phyloP scores from a whole-genome alignment of 768 basidiomycete genomes.

The Lactarius hatsudake region DNA sequence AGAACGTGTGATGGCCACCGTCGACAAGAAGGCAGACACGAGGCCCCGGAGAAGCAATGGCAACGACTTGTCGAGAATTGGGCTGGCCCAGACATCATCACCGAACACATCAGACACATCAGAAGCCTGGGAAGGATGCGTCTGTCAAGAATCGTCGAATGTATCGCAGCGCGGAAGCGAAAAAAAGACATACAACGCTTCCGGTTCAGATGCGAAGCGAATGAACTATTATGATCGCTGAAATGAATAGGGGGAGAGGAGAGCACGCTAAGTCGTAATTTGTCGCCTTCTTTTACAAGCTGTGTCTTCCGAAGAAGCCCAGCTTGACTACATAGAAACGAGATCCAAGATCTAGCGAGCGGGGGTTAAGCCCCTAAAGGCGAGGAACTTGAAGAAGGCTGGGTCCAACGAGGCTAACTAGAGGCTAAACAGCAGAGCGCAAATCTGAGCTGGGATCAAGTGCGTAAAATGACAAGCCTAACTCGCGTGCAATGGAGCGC shows the following conservation, averaged over 20 bases:
- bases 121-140: not conserved
- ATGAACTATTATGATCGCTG: not conserved
- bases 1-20: constrained; percentile 18
- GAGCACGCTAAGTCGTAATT: not conserved
- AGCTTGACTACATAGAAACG: constrained; percentile 1
- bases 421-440: not conserved
- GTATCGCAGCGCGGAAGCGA: not conserved
- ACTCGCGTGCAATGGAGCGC: not conserved
- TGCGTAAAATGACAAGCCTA: not conserved
- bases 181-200: not conserved
- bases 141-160: not conserved
- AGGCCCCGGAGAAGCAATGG: constrained; percentile 2
- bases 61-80: not conserved
- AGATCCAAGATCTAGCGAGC: constrained; percentile 18
- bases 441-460: constrained; percentile 1
- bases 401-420: constrained; percentile 7
- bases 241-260: not conserved
- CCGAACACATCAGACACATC: constrained; percentile 9
- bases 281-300: constrained; percentile 1
- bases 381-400: constrained; percentile 1
- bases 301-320: constrained; percentile 6
- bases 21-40: constrained; percentile 8
- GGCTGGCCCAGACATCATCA: constrained; percentile 10
- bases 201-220: constrained; percentile 5
- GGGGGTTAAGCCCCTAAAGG: not conserved